Conservation (phyloP, 441 rosid species). For the Pelargonium fulgidum region DNA sequence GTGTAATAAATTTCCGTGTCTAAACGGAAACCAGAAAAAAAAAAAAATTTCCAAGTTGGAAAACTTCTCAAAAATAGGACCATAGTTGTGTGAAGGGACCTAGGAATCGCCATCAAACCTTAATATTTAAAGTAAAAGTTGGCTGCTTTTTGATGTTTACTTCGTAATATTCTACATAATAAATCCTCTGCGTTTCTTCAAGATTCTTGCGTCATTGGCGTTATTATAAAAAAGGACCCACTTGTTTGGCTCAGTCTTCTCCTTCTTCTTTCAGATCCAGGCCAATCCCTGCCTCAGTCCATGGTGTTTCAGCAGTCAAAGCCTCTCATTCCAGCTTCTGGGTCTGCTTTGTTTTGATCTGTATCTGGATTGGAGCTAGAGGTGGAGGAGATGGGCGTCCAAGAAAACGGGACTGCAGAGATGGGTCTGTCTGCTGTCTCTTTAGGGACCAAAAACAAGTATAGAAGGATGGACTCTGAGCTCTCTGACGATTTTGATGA, state of each 20-base stretch:
- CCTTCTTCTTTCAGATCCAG: background rate
- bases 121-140: too few species aligned
- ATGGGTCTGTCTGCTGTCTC: background rate
- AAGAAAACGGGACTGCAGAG: constrained; percentile 18
- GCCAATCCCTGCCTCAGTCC: background rate
- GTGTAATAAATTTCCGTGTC: too few species aligned
- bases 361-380: background rate
- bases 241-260: background rate
- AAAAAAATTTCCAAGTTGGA: too few species aligned
- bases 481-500: constrained; percentile 22
- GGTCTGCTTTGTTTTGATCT: background rate
- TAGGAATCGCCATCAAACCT: too few species aligned
- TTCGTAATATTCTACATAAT: too few species aligned
- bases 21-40: too few species aligned
- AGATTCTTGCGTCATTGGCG: too few species aligned
- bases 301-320: background rate
- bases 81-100: too few species aligned
- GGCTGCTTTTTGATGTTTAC: too few species aligned
- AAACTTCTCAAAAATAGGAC: too few species aligned
- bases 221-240: background rate
- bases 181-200: too few species aligned
- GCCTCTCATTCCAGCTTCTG: background rate
- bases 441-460: constrained; percentile 25
- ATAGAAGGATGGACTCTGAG: constrained; percentile 30
- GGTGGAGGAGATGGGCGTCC: constrained; percentile 22